Conservation (phyloP, 75 land plant species). For the Isoetes taiwanensis region DNA sequence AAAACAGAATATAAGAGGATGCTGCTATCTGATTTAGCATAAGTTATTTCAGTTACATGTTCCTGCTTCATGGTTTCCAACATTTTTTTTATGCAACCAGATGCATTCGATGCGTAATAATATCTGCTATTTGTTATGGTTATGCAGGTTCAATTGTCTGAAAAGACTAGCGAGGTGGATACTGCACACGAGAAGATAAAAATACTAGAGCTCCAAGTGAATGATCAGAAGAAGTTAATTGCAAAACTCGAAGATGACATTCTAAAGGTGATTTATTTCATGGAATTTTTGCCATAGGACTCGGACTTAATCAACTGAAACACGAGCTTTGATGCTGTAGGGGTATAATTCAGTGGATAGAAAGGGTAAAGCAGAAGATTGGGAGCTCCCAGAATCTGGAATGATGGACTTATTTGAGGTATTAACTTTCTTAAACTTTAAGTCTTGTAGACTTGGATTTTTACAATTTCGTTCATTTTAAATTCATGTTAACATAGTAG, state of each 20-base stretch:
- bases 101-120: background rate
- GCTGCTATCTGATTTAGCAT: too few relatives aligned
- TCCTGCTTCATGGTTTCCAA: background rate
- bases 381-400: conserved; percentile 73
- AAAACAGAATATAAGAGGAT: too few relatives aligned
- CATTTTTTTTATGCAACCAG: background rate
- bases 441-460: background rate
- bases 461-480: too few relatives aligned
- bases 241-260: conserved; percentile 94
- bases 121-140: background rate
- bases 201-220: conserved; percentile 47
- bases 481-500: too few relatives aligned
- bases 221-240: conserved; percentile 75
- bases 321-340: conserved; percentile 23
- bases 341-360: conserved; percentile 67
- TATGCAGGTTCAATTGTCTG: conserved; percentile 76
- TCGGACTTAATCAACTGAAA: background rate
- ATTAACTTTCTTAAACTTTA: background rate
- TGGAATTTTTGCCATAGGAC: background rate
- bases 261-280: conserved; percentile 36
- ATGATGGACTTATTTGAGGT: conserved; percentile 27
- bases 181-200: conserved; percentile 46
- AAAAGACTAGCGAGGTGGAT: conserved; percentile 42
- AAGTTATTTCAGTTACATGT: too few relatives aligned
- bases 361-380: conserved; percentile 51